Conservation (phyloP, 2,329 filamentous ascomycete species). For the Aspergillus vadensis region DNA sequence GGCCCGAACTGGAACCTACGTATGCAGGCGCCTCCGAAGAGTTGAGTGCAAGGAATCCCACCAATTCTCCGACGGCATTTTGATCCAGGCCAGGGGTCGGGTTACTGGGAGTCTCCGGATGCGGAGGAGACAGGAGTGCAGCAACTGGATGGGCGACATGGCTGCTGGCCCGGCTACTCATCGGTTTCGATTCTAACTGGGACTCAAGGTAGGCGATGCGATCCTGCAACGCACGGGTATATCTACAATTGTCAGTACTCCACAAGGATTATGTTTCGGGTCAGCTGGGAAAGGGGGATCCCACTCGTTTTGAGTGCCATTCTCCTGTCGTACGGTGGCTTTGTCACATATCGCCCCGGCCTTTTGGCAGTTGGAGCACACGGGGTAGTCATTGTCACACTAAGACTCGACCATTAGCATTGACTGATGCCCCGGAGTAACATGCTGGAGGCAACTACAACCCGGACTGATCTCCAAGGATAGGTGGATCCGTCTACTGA, state of each 20-base stretch:
- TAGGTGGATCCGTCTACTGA: slow-evolving; percentile 21
- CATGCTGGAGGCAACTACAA: neutral
- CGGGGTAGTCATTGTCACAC: slow-evolving; percentile 50
- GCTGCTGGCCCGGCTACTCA: slow-evolving; percentile 17
- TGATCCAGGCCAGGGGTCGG: slow-evolving; percentile 30
- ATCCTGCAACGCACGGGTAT: slow-evolving; percentile 47
- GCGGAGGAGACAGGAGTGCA: slow-evolving; percentile 29
- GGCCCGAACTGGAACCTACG: slow-evolving; percentile 53
- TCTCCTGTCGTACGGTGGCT: slow-evolving; percentile 43
- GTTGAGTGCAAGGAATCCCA: slow-evolving; percentile 53
- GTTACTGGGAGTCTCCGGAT: slow-evolving; percentile 21
- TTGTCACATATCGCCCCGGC: slow-evolving; percentile 49
- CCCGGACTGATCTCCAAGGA: neutral
- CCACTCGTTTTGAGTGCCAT: slow-evolving; percentile 39
- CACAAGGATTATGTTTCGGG: neutral
- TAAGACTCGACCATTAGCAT: slow-evolving; percentile 19
- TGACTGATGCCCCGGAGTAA: neutral
- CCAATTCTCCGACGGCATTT: slow-evolving; percentile 48
- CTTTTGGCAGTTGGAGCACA: slow-evolving; percentile 49
- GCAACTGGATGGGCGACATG: slow-evolving; percentile 22
- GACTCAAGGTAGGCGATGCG: slow-evolving; percentile 47
- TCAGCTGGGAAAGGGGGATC: slow-evolving; percentile 3
- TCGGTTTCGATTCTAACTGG: slow-evolving; percentile 25
- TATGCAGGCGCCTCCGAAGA: slow-evolving; percentile 51
- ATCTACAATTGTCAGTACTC: slow-evolving; percentile 28